phyloP scores from a whole-genome alignment of 805 yeast species.

The Cyberlindnera japonica region DNA sequence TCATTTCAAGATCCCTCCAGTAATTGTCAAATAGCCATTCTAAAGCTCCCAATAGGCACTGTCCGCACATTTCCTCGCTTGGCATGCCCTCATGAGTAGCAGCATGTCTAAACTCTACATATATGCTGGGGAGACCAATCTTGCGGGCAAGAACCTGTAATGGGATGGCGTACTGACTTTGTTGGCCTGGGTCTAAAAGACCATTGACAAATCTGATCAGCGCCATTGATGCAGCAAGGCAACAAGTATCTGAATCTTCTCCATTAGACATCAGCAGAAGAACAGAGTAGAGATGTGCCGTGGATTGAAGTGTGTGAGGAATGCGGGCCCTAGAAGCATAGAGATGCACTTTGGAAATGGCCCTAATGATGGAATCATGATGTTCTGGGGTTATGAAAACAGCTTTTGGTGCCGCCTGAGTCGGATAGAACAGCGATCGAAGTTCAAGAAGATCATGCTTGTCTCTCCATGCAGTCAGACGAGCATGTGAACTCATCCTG shows the following conservation, averaged over 20 bases:
- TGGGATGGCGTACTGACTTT: constrained; percentile 73
- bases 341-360: constrained; percentile 14
- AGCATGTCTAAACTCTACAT: constrained; percentile 86
- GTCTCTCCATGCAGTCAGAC: constrained; percentile 11
- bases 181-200: constrained; percentile 80
- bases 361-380: constrained; percentile 5
- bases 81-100: constrained; percentile 91
- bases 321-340: constrained; percentile 18
- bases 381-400: constrained; percentile 1
- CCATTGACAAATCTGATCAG: constrained; percentile 89
- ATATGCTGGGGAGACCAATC: constrained; percentile 66
- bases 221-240: constrained; percentile 46
- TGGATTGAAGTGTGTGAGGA: constrained; percentile 20
- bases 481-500: constrained; percentile 6
- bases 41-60: constrained; percentile 57
- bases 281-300: constrained; percentile 15
- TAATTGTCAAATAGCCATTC: constrained; percentile 71
- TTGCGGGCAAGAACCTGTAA: constrained; percentile 68
- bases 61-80: constrained; percentile 59
- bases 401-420: not conserved
- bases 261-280: constrained; percentile 2
- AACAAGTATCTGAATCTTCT: constrained; percentile 1
- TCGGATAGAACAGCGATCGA: constrained; percentile 14
- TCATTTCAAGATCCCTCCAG: constrained; percentile 46
- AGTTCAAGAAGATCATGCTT: constrained; percentile 17